These are phyloP conservation scores for Ramularia collo-cygni DNA, from an alignment of 2,329 filamentous ascomycete species.

Conservation along the genomic window DNA sequence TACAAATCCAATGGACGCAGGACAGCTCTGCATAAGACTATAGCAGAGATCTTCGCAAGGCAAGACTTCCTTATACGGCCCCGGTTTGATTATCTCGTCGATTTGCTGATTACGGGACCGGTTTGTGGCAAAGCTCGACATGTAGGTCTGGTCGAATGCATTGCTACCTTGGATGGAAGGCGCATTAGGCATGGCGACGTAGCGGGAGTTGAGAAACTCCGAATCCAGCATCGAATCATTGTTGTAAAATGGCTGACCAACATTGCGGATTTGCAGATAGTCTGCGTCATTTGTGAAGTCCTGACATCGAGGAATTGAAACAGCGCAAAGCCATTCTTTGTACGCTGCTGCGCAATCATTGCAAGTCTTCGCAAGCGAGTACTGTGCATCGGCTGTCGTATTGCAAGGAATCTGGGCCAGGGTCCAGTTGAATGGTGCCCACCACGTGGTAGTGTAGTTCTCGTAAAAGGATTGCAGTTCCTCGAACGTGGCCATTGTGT, in stretches of 20 bases:
- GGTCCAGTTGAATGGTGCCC: conserved; percentile 70
- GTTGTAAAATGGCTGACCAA: conserved; percentile 42
- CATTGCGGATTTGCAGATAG: conserved; percentile 63
- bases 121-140: conserved; percentile 27
- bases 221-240: conserved; percentile 22
- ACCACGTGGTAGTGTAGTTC: conserved; percentile 60
- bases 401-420: conserved; percentile 83
- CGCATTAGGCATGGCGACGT: conserved; percentile 29
- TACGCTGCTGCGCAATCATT: conserved; percentile 71
- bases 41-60: conserved; percentile 88
- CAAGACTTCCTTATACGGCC: conserved; percentile 88
- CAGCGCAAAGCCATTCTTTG: conserved; percentile 91
- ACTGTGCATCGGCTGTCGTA: conserved; percentile 62
- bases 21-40: conserved; percentile 76
- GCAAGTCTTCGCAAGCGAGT: conserved; percentile 75
- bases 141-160: conserved; percentile 27
- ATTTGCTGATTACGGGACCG: conserved; percentile 34
- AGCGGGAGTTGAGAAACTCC: conserved; percentile 19
- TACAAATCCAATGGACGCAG: conserved; percentile 63
- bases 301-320: conserved; percentile 85
- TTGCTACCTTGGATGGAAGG: conserved; percentile 26
- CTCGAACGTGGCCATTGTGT: conserved; percentile 32
- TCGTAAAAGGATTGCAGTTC: conserved; percentile 71
- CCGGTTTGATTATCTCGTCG: conserved; percentile 64
- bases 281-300: conserved; percentile 59